Evolutionary conservation across 1,284 basidiomycete genomes (phyloP).

Genomic region (Boletus semigastroideus): DNA sequence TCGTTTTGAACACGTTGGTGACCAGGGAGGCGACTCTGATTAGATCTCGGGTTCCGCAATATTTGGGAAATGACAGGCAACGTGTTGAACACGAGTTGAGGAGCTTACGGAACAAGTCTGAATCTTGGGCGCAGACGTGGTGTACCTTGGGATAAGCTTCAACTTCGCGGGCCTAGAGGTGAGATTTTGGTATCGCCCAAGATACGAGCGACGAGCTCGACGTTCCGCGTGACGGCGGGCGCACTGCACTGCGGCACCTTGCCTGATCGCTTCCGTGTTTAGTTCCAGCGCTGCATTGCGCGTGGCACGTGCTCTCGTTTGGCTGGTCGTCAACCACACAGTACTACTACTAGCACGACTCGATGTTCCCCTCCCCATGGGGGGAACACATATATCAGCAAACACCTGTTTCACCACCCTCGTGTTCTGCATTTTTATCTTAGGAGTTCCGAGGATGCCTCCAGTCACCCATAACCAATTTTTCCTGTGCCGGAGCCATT

Average conservation of each 20-base stretch:
- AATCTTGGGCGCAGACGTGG: not conserved
- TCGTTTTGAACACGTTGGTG: constrained; percentile 68
- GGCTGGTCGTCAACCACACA: too few relatives aligned
- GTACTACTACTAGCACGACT: not conserved
- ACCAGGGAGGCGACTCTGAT: constrained; percentile 18
- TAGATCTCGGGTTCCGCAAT: constrained; percentile 29
- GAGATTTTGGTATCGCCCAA: not conserved
- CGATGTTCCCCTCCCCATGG: not conserved
- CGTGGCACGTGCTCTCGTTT: constrained; percentile 13
- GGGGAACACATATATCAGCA: too few relatives aligned
- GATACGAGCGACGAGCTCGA: not conserved
- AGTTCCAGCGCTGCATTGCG: not conserved
- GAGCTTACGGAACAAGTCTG: constrained; percentile 30
- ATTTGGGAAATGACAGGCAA: constrained; percentile 50
- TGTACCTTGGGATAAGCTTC: too few relatives aligned
- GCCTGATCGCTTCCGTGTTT: constrained; percentile 8
- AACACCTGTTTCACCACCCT: not conserved
- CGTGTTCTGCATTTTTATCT: constrained; percentile 9
- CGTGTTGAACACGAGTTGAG: constrained; percentile 71
- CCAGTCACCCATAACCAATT: not conserved
- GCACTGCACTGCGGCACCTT: constrained; percentile 2
- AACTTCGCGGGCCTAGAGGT: not conserved
- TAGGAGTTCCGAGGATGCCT: constrained; percentile 1
- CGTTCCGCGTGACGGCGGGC: constrained; percentile 1
- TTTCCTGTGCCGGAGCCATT: not conserved